Base-by-base conservation (phyloP, 768 basidiomycete species). In the Russula sp. region DNA sequence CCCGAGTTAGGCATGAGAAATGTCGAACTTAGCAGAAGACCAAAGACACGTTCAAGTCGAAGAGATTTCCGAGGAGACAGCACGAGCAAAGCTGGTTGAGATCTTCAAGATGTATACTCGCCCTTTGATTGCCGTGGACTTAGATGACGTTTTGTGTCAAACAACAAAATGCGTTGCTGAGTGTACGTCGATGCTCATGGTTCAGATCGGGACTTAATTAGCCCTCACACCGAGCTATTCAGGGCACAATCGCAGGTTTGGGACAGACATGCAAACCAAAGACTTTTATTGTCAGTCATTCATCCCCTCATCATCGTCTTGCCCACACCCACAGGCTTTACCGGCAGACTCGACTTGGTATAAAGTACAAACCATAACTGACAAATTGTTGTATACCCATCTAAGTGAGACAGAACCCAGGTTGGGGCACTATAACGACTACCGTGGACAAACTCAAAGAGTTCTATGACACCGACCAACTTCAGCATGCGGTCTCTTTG, bases 211-310 rank as follows among this genome's bases (percentile, higher is more conserved):
- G 18, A 37, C 7, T 14, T 53, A 31, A 2, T 22, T 18, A 20
- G 13, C n/a, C 18, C 49, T 62, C 16, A 48, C 9, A 22, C 31
- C 4, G 50, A 52, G 8, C 34, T 48, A 1, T 44, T 47, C 39
- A 67, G 66, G 63, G 66, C 66, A 67, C 37, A 67, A 67, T 57
- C 34, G 44, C 14, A 67, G 18, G 40, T 67, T 50, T 39, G 55
- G 49, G 27, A 61, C 63, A 20, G 47, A 67, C 45, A 65, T 67
- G 66, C 45, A 55, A 13, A 52, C 57, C n/a, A 51, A 61, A n/a
- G 40, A 64, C 9, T 65, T 65, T 34, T 67, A 62, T 31, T 66
- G 64, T 62, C 39, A n/a, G 62, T 58, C 11, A 47, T n/a, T 51
- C 22, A 27, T 49, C 34, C 32, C n/a, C 6, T 31, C 18, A 27